Percentiles rank a stretch among this genome's conserved stretches.
phyloP scores from a whole-genome alignment of 768 basidiomycete species.

The Russula brevipes region DNA sequence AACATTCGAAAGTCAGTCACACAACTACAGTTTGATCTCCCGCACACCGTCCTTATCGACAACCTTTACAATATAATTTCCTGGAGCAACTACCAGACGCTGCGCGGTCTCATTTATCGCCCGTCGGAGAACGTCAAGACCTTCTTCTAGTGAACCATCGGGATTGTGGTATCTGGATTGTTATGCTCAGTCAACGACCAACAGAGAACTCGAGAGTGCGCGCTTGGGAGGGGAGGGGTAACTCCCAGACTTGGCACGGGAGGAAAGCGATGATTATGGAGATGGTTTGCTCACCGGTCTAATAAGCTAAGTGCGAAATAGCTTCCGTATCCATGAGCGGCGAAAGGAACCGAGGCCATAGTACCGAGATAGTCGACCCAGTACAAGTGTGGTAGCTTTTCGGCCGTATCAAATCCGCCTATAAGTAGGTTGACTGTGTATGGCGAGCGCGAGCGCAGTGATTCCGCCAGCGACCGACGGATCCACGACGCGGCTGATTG shows the following conservation, averaged over 20 bases:
- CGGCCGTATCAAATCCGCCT: constrained; percentile 85
- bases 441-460: constrained; percentile 79
- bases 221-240: too few relatives aligned
- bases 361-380: constrained; percentile 98
- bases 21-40: constrained; percentile 55
- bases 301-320: constrained; percentile 91
- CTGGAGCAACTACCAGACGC: constrained; percentile 73
- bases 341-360: constrained; percentile 81
- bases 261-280: neutral
- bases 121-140: constrained; percentile 72
- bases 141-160: constrained; percentile 78
- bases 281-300: constrained; percentile 60
- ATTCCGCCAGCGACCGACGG: constrained; percentile 82
- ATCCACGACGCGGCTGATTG: constrained; percentile 94
- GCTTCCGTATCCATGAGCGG: constrained; percentile 90
- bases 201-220: neutral
- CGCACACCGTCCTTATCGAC: constrained; percentile 90
- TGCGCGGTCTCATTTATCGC: constrained; percentile 88
- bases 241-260: neutral
- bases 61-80: constrained; percentile 81
- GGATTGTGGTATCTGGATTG: constrained; percentile 80
- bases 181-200: constrained; percentile 11
- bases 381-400: constrained; percentile 70
- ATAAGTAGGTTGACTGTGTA: constrained; percentile 91
- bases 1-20: neutral